Base-by-base conservation (phyloP, 106 monocot genomes). In the Acorus gramineus region DNA sequence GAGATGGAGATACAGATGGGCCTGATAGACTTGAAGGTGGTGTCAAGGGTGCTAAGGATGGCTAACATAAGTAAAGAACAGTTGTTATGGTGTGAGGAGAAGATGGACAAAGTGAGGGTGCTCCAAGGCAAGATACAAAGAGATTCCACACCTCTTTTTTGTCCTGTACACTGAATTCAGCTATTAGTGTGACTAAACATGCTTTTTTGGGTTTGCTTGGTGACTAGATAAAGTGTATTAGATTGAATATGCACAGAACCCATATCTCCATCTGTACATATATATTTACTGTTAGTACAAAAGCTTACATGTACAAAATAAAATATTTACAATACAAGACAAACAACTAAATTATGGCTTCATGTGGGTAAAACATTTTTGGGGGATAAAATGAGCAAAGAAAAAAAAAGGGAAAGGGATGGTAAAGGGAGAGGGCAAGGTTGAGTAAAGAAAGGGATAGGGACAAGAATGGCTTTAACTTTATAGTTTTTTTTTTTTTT, bases 1-100 rank as follows among this genome's bases (percentile, higher is more conserved):
- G 91, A 85, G 73, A 85, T 85, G 87, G 85, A 87, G 65, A 73
- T 77, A 44, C 47, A 85, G 56, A 85, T 96, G 96, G 84, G 77
- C 2, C 63, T 91, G 12, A 85, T 96, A 76, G 96, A 96, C 76
- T 53, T 91, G 81, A 91, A 81, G 68, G 72, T 91, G 11, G 87
- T 91, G 49, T 82, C 91, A 43, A 80, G 91, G 61, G 87, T 91
- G 61, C 61, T 96, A 49, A 85, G 91, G 53, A 79, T 91, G 85
- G 66, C 78, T 11, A 70, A 71, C 46, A 65, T 88, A 8, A 96
- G 65, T 6, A 76, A 79, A 56, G 75, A 91, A 28, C 96, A 96
- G 55, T 62, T 96, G 62, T 85, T 81, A 3, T 96, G 96, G 96
- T 96, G 96, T 60, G 85, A 88, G 68, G 87, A 96, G 76, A 96